phyloP scores from a whole-genome alignment of 805 yeast genomes.

The Lipomyces starkeyi region DNA sequence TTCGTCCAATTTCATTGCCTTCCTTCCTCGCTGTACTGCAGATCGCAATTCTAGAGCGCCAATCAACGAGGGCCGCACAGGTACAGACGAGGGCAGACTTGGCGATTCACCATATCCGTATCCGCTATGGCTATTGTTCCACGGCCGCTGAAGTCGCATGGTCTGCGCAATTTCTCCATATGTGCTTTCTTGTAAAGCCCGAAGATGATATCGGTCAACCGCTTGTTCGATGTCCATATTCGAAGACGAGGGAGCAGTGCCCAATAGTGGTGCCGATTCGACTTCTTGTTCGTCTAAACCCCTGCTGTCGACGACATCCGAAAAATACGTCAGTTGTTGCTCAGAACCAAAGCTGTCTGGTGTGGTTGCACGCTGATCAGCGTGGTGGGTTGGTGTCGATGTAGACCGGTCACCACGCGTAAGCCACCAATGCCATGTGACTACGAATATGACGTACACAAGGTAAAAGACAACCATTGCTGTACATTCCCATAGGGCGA shows the following conservation, averaged over 20 bases:
- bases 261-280: conserved; percentile 25
- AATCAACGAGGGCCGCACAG: conserved; percentile 48
- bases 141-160: conserved; percentile 12
- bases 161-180: conserved; percentile 9
- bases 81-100: conserved; percentile 30
- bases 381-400: background rate
- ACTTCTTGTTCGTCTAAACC: conserved; percentile 15
- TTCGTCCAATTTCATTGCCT: conserved; percentile 10
- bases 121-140: background rate
- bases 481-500: conserved; percentile 62
- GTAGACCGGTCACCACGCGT: conserved; percentile 10
- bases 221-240: conserved; percentile 25
- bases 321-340: conserved; percentile 15
- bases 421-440: conserved; percentile 52
- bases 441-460: conserved; percentile 60
- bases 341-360: background rate
- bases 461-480: conserved; percentile 63
- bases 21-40: conserved; percentile 37
- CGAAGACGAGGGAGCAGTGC: conserved; percentile 5
- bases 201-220: conserved; percentile 18
- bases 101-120: conserved; percentile 25
- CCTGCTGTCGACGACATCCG: conserved; percentile 26
- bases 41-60: conserved; percentile 50
- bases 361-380: background rate
- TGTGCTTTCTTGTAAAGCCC: conserved; percentile 12